These are phyloP conservation scores for Syncephalastrum sp. DNA, from an alignment of 371 early-diverging fungal genomes.

Conservation along the genomic window DNA sequence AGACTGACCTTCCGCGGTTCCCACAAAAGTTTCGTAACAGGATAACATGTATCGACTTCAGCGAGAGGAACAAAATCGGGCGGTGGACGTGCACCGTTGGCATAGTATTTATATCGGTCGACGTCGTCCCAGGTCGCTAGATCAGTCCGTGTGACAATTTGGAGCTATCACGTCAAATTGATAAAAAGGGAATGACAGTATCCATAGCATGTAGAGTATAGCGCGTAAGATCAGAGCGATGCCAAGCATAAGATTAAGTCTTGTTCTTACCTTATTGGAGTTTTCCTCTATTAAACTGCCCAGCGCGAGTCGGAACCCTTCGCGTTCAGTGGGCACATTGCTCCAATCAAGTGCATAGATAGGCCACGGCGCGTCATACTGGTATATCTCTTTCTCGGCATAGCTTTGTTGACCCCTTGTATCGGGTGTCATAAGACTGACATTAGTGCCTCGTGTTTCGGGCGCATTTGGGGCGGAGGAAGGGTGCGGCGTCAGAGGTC, in stretches of 20 bases:
- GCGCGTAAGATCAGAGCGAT: too few species aligned
- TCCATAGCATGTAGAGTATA: too few species aligned
- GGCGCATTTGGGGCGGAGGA: too few species aligned
- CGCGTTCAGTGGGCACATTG: conserved; percentile 52
- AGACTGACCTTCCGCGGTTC: conserved; percentile 69
- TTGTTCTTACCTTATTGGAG: conserved; percentile 63
- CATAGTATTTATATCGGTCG: conserved; percentile 20
- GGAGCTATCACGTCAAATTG: conserved; percentile 37
- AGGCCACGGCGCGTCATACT: conserved; percentile 77
- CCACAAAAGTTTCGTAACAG: conserved; percentile 90
- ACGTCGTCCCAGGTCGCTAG: conserved; percentile 28
- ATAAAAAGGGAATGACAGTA: too few species aligned
- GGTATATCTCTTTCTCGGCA: conserved; percentile 64
- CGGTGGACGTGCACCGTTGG: conserved; percentile 30
- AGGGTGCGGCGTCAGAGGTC: too few species aligned
- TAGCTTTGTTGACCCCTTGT: too few species aligned
- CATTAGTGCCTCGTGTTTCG: too few species aligned
- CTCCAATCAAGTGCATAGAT: conserved; percentile 86
- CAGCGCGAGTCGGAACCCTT: conserved; percentile 70
- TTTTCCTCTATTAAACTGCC: conserved; percentile 77
- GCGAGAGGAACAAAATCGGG: conserved; percentile 75
- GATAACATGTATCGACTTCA: conserved; percentile 82
- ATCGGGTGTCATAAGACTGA: too few species aligned
- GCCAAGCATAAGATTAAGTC: conserved; percentile 11
- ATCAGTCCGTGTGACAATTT: conserved; percentile 63